Base-by-base conservation (phyloP, 2,329 filamentous ascomycete genomes). In the Botrytis tulipae region DNA sequence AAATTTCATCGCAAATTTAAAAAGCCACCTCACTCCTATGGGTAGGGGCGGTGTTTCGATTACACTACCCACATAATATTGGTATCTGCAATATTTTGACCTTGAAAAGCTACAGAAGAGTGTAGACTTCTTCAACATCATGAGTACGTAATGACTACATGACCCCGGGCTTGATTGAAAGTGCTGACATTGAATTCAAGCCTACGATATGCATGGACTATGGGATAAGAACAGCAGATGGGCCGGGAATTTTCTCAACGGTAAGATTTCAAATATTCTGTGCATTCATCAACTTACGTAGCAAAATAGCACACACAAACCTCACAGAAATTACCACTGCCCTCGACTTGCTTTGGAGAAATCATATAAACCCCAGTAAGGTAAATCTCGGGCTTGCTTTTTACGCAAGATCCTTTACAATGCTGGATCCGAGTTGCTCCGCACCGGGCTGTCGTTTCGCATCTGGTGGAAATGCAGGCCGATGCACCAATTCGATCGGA, bases 321-420 rank as follows among this genome's bases (percentile, higher is more conserved):
- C 71, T 87, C 0, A 85, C 84, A 3, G 84, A 87, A 76, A 86
- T 86, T 29, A 79, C 83, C 8, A 42, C 76, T 0, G 80, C 81
- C 0, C 66, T 85, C 0, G 82, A 86, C 5, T 82, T 87, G 0
- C 77, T 87, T 7, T 87, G 86, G 84, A 80, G 84, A 12, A 83
- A 81, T 44, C 76, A 82, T 35, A 78, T 88, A 1, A 75, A 79
- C 0, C 81, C 86, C 0, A 65, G 74, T 0, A 84, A 86, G 71
- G 76, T 88, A 7, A 79, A 78, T 5, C 71, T 88, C 12, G 86
- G 86, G 1, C 48, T 84, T 4, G 84, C 81, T 5, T 87, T 85
- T 73, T 87, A 87, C 75, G 84, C 85, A 7, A 48, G 76, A 25
- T 60, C n/a, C 51, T 81, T 79, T 65, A 77, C 77, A 16, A 67